Conservation (phyloP, 176 grass and related monocot species). For the Urochloa ruziziensis region DNA sequence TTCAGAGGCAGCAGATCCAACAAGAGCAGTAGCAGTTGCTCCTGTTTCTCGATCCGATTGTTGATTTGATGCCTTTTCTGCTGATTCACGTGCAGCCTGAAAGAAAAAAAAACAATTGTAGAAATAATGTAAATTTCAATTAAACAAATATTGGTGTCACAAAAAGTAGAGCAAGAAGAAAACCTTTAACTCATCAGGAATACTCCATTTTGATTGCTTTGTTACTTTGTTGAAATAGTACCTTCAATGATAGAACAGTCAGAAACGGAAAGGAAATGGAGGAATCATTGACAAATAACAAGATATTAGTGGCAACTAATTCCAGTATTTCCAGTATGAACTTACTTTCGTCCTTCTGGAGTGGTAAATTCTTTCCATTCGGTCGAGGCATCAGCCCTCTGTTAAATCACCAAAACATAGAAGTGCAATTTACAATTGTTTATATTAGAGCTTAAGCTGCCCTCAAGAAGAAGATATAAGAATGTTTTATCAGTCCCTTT, state of each 20-base stretch:
- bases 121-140: neutral
- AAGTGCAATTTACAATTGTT: neutral
- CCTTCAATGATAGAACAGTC: constrained; percentile 30
- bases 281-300: constrained; percentile 17
- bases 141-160: neutral
- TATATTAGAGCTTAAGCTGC: constrained; percentile 3
- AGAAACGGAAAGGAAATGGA: constrained; percentile 33
- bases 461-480: neutral
- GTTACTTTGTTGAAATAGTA: constrained; percentile 84
- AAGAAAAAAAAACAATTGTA: constrained; percentile 1
- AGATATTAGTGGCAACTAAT: neutral
- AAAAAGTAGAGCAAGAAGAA: constrained; percentile 13
- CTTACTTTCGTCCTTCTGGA: constrained; percentile 82
- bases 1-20: constrained; percentile 31
- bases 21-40: constrained; percentile 28
- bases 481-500: neutral
- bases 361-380: constrained; percentile 99
- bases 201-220: constrained; percentile 94
- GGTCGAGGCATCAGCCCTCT: constrained; percentile 92
- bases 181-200: constrained; percentile 96
- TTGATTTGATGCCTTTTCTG: constrained; percentile 59
- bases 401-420: constrained; percentile 11
- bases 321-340: constrained; percentile 22
- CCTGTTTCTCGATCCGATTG: constrained; percentile 32
- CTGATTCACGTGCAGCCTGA: constrained; percentile 86